Percentiles rank a stretch among this genome's conserved stretches.
These are phyloP conservation scores for Geotrichum restrictum DNA, from an alignment of 1,139 yeast genomes.

Conservation along the genomic window DNA sequence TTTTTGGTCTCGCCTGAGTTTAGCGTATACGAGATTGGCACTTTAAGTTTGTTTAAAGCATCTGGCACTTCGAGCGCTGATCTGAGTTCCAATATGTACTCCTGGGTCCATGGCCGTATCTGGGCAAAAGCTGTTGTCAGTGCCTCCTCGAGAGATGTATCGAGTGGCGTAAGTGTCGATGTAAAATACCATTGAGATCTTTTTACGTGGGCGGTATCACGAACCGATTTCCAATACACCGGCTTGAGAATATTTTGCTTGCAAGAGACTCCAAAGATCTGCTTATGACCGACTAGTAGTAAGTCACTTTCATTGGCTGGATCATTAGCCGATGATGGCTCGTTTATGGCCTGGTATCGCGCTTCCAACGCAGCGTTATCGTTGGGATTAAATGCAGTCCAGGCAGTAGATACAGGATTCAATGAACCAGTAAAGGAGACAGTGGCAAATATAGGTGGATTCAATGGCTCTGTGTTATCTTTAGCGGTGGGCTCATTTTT, in stretches of 20 bases:
- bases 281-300: constrained; percentile 39
- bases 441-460: constrained; percentile 24
- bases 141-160: constrained; percentile 35
- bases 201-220: constrained; percentile 33
- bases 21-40: constrained; percentile 28
- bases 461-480: constrained; percentile 1
- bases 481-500: background rate
- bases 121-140: constrained; percentile 31
- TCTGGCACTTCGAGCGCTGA: constrained; percentile 36
- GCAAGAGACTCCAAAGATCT: constrained; percentile 36
- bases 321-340: background rate
- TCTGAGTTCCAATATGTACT: constrained; percentile 35
- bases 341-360: background rate
- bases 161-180: constrained; percentile 37
- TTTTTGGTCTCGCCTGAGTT: constrained; percentile 19
- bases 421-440: constrained; percentile 30
- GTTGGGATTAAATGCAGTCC: constrained; percentile 42
- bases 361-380: constrained; percentile 30
- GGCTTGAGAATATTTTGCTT: constrained; percentile 33
- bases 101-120: constrained; percentile 37
- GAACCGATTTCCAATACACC: constrained; percentile 39
- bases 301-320: too few relatives aligned
- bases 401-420: constrained; percentile 30
- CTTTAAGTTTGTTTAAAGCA: constrained; percentile 33
- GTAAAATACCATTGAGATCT: constrained; percentile 39